phyloP scores from a whole-genome alignment of 225 moss, liverwort and hornwort species.

The Straminergon stramineum region DNA sequence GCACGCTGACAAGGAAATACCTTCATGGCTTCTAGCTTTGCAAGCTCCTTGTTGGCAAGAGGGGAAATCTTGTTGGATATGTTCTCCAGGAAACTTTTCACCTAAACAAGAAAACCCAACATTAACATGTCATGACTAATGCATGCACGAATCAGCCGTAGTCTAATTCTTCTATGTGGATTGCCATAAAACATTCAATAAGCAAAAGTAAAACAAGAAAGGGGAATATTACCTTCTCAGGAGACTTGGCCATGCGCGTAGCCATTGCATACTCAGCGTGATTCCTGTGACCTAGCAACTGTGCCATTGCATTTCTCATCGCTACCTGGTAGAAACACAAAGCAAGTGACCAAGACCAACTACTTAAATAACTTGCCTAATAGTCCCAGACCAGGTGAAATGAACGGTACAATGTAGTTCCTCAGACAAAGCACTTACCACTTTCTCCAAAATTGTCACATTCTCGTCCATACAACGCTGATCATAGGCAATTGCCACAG shows the following conservation, averaged over 20 bases:
- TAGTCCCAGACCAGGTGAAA: not conserved
- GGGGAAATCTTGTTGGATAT: slow-evolving; percentile 70
- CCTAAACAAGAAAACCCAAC: slow-evolving; percentile 28
- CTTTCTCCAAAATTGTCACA: slow-evolving; percentile 88
- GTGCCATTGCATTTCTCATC: slow-evolving; percentile 86
- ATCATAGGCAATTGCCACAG: slow-evolving; percentile 70
- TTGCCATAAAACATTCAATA: not conserved
- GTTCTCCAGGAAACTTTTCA: slow-evolving; percentile 70
- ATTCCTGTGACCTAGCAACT: slow-evolving; percentile 78
- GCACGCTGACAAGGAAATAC: slow-evolving; percentile 9
- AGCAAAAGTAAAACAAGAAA: not conserved
- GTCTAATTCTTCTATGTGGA: not conserved
- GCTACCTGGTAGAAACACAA: slow-evolving; percentile 44
- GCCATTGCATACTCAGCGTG: slow-evolving; percentile 93
- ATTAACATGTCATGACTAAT: not conserved
- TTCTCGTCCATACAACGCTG: slow-evolving; percentile 83
- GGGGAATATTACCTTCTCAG: slow-evolving; percentile 45
- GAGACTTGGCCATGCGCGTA: slow-evolving; percentile 88
- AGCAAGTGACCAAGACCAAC: not conserved
- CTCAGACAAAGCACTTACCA: slow-evolving; percentile 36
- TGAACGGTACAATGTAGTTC: not conserved
- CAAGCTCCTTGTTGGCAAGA: slow-evolving; percentile 75
- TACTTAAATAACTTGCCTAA: not conserved
- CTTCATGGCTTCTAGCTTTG: slow-evolving; percentile 79
- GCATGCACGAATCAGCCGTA: not conserved